A percentile compares a stretch with the other conserved stretches of the same genome.
These are phyloP conservation scores for Camellia granthamiana DNA, from an alignment of 148 eudicot species.

Conservation along the genomic window DNA sequence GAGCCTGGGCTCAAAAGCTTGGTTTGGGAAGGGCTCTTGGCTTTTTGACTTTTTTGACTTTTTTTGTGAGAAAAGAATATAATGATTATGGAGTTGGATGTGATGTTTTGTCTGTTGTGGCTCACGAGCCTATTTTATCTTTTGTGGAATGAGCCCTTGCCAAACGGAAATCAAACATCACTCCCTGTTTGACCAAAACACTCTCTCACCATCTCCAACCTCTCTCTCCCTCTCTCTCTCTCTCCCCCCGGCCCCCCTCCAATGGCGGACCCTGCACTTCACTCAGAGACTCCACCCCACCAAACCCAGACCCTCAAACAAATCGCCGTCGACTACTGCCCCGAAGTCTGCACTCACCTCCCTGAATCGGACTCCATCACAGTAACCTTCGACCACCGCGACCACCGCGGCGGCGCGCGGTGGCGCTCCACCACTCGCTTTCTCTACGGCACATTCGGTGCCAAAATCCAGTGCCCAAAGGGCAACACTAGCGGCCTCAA, in stretches of 20 bases:
- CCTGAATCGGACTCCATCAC: slow-evolving; percentile 22
- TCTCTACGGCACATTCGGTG: slow-evolving; percentile 35
- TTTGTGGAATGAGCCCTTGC: too few species aligned
- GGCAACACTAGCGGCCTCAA: slow-evolving; percentile 45
- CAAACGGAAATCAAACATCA: too few species aligned
- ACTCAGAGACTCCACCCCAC: slow-evolving; percentile 22
- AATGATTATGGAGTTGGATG: too few species aligned
- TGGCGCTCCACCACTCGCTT: slow-evolving; percentile 37
- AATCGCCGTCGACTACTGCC: slow-evolving; percentile 35
- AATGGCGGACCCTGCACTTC: slow-evolving; percentile 37
- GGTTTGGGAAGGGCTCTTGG: too few species aligned
- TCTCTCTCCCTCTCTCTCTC: not conserved
- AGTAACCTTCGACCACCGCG: slow-evolving; percentile 36
- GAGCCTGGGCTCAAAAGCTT: too few species aligned
- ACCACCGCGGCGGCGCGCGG: slow-evolving; percentile 36
- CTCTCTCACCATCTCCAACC: not conserved
- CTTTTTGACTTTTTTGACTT: too few species aligned
- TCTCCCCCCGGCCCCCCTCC: not conserved
- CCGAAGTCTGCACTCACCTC: slow-evolving; percentile 29
- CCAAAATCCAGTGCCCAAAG: slow-evolving; percentile 30
- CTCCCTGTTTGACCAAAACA: too few species aligned
- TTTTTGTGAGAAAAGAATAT: too few species aligned
- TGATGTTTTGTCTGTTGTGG: too few species aligned
- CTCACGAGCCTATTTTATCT: too few species aligned
- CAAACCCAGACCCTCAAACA: slow-evolving; percentile 23